Base-by-base conservation (phyloP, 208 protist species). In the Leishmania martiniquensis region DNA sequence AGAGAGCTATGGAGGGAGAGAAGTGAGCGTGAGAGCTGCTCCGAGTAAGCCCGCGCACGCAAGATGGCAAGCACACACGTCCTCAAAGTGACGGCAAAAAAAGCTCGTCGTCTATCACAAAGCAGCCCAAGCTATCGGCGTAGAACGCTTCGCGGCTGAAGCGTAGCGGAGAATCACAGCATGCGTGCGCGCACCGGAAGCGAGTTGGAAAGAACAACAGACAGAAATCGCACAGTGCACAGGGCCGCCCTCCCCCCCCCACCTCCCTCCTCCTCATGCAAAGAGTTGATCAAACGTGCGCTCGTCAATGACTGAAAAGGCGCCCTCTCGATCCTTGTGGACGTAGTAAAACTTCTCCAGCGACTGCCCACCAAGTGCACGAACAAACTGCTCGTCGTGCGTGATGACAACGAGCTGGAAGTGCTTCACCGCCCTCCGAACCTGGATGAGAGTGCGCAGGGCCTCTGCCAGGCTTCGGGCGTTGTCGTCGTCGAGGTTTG, bases 381-480 rank as follows among this genome's bases (percentile, higher is more conserved):
- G 91, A 51, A 98, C 97, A 86, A 99, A 99, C 76, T 99, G 96
- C 86, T 99, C 98, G 81, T 99, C 99, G 85, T 99, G 99, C 37
- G 99, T 99, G 82, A 99, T 99, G n/a, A 99, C 91, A 73, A 99
- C 92, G 0, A 99, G 88, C 92, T 99, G 99, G 70, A 99, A 98
- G 79, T 97, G 91, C 76, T 94, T 93, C 51, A 96, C 86, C 32
- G 81, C 81, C 29, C 92, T 87, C 52, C 93, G 89, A 17, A 79
- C 84, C 62, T 94, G 80, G 76, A 98, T 98, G n/a, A 98, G 85
- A 10, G 85, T 79, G 52, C 90, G 89, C 55, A 98, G 84, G 9
- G 91, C 80, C 55, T 93, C 91, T 3, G 92, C 94, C 13, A 98
- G 88, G n/a, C 91, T 93, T 37, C 85, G 88, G 39, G 94, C 90